A percentile compares a stretch with the other conserved stretches of the same genome.
These are phyloP conservation scores for Pleurotus tuoliensis DNA, from an alignment of 768 basidiomycete genomes.

Conservation along the genomic window DNA sequence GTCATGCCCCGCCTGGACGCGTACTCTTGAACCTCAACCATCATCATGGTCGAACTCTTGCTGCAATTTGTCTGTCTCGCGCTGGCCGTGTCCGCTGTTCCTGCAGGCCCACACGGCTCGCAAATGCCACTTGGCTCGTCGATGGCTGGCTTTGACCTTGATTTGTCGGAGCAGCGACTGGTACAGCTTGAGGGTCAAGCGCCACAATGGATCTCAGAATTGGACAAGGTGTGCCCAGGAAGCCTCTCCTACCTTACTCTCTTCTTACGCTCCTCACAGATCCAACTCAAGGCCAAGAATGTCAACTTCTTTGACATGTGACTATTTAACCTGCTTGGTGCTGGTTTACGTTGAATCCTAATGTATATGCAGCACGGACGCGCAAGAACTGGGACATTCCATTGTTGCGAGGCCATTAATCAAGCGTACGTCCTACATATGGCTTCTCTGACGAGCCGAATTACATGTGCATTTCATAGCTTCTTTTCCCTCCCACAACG, in stretches of 20 bases:
- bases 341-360: slow-evolving; percentile 5
- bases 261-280: slow-evolving; percentile 36
- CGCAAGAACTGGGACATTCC: slow-evolving; percentile 51
- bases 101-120: neutral
- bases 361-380: slow-evolving; percentile 57
- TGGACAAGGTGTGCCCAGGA: slow-evolving; percentile 67
- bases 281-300: slow-evolving; percentile 73
- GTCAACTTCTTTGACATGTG: slow-evolving; percentile 87
- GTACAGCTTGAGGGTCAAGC: slow-evolving; percentile 69
- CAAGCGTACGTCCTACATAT: slow-evolving; percentile 32
- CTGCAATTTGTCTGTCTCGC: slow-evolving; percentile 1
- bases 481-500: slow-evolving; percentile 55
- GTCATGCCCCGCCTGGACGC: slow-evolving; percentile 2
- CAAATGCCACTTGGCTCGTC: slow-evolving; percentile 3
- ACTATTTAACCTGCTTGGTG: slow-evolving; percentile 17
- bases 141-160: slow-evolving; percentile 60
- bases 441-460: slow-evolving; percentile 13
- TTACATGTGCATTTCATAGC: slow-evolving; percentile 30
- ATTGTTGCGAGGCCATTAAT: slow-evolving; percentile 30
- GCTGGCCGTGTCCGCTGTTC: slow-evolving; percentile 1
- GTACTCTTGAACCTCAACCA: slow-evolving; percentile 6
- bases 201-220: slow-evolving; percentile 81
- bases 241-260: slow-evolving; percentile 5
- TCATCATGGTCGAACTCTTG: slow-evolving; percentile 3
- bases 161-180: slow-evolving; percentile 68